These are phyloP conservation scores for Amanita jacksonii DNA, from an alignment of 768 basidiomycete genomes.

Conservation along the genomic window DNA sequence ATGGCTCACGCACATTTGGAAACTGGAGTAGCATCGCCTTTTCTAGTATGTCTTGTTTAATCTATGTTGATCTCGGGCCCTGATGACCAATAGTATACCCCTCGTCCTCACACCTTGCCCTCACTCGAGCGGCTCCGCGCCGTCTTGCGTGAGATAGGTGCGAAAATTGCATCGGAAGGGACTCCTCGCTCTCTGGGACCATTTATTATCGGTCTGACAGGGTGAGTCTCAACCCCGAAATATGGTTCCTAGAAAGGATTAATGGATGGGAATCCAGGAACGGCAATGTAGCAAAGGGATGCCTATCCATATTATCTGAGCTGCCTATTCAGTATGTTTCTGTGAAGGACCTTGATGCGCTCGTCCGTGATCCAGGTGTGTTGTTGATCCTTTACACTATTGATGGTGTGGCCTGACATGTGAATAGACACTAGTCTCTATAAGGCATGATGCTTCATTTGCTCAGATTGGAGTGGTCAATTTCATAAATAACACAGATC, in stretches of 20 bases:
- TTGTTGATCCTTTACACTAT: not conserved
- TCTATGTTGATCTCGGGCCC: not conserved
- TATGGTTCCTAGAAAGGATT: no score
- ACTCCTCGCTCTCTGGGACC: constrained; percentile 63
- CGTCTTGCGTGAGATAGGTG: constrained; percentile 48
- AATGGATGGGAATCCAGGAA: constrained; percentile 30
- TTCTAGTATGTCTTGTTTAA: constrained; percentile 46
- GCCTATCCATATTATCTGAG: constrained; percentile 59
- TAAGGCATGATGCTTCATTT: constrained; percentile 31
- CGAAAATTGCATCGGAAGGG: constrained; percentile 42
- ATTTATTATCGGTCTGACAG: constrained; percentile 73
- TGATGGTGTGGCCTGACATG: constrained; percentile 4
- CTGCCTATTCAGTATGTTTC: constrained; percentile 54
- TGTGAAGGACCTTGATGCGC: constrained; percentile 44
- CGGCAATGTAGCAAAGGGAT: constrained; percentile 79
- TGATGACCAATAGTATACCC: constrained; percentile 47
- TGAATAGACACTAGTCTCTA: constrained; percentile 41
- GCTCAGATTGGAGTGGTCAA: no score
- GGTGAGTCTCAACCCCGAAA: no score
- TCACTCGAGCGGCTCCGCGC: constrained; percentile 42
- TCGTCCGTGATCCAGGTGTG: constrained; percentile 46
- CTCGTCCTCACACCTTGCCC: constrained; percentile 68
- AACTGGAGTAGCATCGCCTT: constrained; percentile 71
- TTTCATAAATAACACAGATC: constrained; percentile 30
- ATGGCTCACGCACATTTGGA: constrained; percentile 75